phyloP scores from a whole-genome alignment of 2,329 filamentous ascomycete species.

The Calcarisporium arbuscula region DNA sequence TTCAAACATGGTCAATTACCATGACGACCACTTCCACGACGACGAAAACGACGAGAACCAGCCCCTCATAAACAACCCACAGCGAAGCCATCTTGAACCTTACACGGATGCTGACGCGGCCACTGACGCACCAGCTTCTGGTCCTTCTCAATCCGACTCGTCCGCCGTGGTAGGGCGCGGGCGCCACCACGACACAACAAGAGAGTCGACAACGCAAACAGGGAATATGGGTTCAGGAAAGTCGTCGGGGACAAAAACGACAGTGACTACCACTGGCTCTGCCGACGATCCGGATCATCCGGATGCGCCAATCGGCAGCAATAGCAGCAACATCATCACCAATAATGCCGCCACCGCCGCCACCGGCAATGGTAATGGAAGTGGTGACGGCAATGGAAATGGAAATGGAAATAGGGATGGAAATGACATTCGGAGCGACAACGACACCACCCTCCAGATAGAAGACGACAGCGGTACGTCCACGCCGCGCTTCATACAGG shows the following conservation, averaged over 20 bases:
- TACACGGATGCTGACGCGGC: constrained; percentile 13
- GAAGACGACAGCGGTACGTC: constrained; percentile 35
- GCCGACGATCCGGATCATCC: constrained; percentile 25
- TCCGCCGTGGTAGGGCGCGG: no score
- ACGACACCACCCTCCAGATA: constrained; percentile 39
- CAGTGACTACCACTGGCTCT: constrained; percentile 9
- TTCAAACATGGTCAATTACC: constrained; percentile 23
- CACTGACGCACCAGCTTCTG: not conserved
- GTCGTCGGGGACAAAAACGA: no score
- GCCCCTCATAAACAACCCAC: constrained; percentile 31
- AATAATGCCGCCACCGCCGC: no score
- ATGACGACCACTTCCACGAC: constrained; percentile 19
- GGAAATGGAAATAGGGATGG: no score
- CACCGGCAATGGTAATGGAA: no score
- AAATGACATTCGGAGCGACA: no score
- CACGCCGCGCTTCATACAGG: constrained; percentile 56
- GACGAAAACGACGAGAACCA: constrained; percentile 27
- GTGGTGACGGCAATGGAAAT: no score
- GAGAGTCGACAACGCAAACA: no score
- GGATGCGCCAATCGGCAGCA: constrained; percentile 34
- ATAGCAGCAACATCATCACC: constrained; percentile 17
- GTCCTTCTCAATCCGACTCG: no score
- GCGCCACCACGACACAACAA: no score
- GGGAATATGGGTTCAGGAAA: no score
- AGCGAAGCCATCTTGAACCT: constrained; percentile 22